A percentile compares a stretch with the other conserved stretches of the same genome.
These are phyloP conservation scores for Scalesia atractyloides DNA, from an alignment of 129 eudicot genomes.

Conservation along the genomic window DNA sequence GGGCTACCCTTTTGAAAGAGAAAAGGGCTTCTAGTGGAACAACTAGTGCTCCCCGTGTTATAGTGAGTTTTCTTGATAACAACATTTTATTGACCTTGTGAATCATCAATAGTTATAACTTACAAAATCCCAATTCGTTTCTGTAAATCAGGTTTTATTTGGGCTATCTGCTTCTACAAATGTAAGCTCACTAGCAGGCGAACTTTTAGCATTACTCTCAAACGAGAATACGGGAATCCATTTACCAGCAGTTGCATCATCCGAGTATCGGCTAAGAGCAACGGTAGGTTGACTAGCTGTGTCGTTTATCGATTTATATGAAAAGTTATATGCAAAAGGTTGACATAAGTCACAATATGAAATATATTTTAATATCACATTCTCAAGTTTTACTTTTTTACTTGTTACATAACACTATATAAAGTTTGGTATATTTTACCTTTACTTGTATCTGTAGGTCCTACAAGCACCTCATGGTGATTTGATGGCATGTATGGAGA, in stretches of 20 bases:
- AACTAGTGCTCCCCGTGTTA: constrained; percentile 83
- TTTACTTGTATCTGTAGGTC: constrained; percentile 45
- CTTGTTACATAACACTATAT: constrained; percentile 2
- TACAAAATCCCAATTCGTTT: background rate
- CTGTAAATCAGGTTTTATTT: constrained; percentile 62
- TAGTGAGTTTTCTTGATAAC: constrained; percentile 53
- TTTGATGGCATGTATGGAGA: constrained; percentile 86
- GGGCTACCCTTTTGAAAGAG: constrained; percentile 70
- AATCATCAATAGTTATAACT: background rate
- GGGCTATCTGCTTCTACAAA: constrained; percentile 75
- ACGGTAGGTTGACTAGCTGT: constrained; percentile 51
- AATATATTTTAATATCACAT: background rate
- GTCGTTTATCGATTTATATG: background rate
- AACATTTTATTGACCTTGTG: background rate
- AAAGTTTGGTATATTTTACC: constrained; percentile 2
- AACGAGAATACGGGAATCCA: constrained; percentile 40
- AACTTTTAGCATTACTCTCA: constrained; percentile 54
- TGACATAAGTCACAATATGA: background rate
- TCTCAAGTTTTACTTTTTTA: constrained; percentile 4
- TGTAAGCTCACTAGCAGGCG: constrained; percentile 55
- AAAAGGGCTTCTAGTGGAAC: constrained; percentile 70
- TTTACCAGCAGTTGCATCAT: constrained; percentile 62
- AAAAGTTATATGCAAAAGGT: background rate
- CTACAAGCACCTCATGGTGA: constrained; percentile 96
- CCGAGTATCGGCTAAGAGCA: constrained; percentile 79